Conservation (phyloP, 805 yeast genomes). For the Pichia cephalocereana region DNA sequence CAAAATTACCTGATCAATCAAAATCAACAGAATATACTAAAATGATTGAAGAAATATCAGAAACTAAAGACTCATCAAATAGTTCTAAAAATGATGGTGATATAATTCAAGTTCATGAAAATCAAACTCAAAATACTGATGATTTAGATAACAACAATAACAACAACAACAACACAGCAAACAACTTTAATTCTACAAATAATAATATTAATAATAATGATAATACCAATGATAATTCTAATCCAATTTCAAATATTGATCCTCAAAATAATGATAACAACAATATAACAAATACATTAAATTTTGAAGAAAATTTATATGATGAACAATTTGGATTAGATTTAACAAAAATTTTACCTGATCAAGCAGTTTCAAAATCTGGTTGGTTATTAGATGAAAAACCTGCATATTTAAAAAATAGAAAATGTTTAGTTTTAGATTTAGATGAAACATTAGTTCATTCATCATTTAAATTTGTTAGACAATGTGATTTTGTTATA, state of each 20-base stretch:
- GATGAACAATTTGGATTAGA: constrained; percentile 33
- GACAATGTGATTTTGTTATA: constrained; percentile 91
- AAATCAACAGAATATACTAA: constrained; percentile 8
- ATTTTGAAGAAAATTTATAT: constrained; percentile 16
- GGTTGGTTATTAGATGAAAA: constrained; percentile 59
- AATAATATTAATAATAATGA: background rate
- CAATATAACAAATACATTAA: background rate
- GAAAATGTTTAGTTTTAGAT: constrained; percentile 85
- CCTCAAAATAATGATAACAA: background rate
- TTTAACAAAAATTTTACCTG: constrained; percentile 58
- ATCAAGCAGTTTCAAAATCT: constrained; percentile 53
- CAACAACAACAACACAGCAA: background rate
- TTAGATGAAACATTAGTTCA: constrained; percentile 95
- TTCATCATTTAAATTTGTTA: constrained; percentile 82
- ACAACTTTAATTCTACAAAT: background rate
- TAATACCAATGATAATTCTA: background rate
- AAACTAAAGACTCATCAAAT: constrained; percentile 27
- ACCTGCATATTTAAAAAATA: constrained; percentile 38
- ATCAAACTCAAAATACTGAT: constrained; percentile 10
- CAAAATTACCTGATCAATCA: background rate
- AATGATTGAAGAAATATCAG: constrained; percentile 22
- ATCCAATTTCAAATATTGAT: constrained; percentile 3
- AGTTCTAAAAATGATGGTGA: constrained; percentile 26
- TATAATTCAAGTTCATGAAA: constrained; percentile 14
- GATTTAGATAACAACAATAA: constrained; percentile 2